These are phyloP conservation scores for Alternaria brassicicola DNA, from an alignment of 2,329 filamentous ascomycete species.

Conservation along the genomic window DNA sequence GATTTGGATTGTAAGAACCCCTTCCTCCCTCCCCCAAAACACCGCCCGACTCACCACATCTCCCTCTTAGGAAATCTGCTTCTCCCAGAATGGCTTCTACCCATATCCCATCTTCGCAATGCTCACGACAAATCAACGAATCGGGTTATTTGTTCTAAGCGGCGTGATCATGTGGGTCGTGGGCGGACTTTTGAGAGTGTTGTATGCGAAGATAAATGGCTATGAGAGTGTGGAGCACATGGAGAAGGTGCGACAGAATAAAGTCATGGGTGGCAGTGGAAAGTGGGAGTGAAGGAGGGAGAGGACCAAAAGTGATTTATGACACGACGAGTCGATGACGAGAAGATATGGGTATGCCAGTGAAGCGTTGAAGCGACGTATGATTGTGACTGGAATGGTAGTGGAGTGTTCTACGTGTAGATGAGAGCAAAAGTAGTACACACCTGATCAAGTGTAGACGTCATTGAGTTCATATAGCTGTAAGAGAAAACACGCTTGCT, in stretches of 20 bases:
- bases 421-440: not conserved
- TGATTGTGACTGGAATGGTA: not conserved
- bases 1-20: constrained; percentile 65
- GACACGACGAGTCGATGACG: not conserved
- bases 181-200: constrained; percentile 70
- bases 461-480: not conserved
- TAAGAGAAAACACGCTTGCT: constrained; percentile 1
- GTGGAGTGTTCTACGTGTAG: not conserved
- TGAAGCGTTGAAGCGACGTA: not conserved
- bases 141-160: constrained; percentile 71
- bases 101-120: constrained; percentile 84
- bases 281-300: constrained; percentile 25
- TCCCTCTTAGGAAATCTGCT: constrained; percentile 65
- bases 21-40: too few relatives aligned
- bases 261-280: constrained; percentile 22
- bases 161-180: constrained; percentile 74
- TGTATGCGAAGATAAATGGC: constrained; percentile 72
- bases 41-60: not conserved
- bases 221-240: constrained; percentile 31
- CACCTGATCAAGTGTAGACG: not conserved
- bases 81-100: constrained; percentile 72
- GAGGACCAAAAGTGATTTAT: not conserved
- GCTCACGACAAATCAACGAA: constrained; percentile 68
- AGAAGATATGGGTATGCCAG: not conserved
- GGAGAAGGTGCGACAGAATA: constrained; percentile 26